Evolutionary conservation across 2,329 filamentous ascomycete genomes (phyloP).

Genomic region (Epichloe coenophiala): DNA sequence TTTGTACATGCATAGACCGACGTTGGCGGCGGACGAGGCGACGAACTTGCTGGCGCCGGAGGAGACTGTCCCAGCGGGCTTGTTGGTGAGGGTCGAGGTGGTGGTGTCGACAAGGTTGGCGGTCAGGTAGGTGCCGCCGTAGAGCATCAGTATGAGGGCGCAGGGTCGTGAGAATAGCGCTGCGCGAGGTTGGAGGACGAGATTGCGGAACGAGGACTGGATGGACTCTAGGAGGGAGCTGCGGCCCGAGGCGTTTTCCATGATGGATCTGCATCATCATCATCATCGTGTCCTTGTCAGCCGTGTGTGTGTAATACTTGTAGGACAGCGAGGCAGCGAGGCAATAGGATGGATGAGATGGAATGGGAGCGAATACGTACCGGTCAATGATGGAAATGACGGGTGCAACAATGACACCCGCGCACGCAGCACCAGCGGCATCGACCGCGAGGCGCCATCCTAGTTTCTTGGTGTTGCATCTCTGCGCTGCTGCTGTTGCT

Average conservation of each 20-base stretch:
- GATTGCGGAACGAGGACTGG: slow-evolving; percentile 38
- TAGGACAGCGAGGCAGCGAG: too few species aligned
- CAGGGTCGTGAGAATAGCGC: slow-evolving; percentile 54
- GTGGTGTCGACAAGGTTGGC: slow-evolving; percentile 79
- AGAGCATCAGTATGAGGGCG: slow-evolving; percentile 58
- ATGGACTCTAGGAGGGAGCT: slow-evolving; percentile 46
- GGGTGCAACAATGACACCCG: slow-evolving; percentile 66
- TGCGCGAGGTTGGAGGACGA: slow-evolving; percentile 46
- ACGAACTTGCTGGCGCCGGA: slow-evolving; percentile 69
- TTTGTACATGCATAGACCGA: slow-evolving; percentile 78
- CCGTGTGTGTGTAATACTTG: too few species aligned
- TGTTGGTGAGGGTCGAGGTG: slow-evolving; percentile 47
- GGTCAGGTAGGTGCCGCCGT: slow-evolving; percentile 79
- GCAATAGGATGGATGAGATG: neutral
- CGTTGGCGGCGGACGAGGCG: slow-evolving; percentile 68
- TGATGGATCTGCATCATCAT: slow-evolving; percentile 45
- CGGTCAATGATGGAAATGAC: slow-evolving; percentile 80
- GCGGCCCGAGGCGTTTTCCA: slow-evolving; percentile 67
- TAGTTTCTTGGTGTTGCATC: slow-evolving; percentile 67
- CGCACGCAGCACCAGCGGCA: slow-evolving; percentile 52
- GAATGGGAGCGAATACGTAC: slow-evolving; percentile 30
- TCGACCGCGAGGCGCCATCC: slow-evolving; percentile 55
- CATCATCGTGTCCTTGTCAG: neutral
- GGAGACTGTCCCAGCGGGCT: slow-evolving; percentile 49
- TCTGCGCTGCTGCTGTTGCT: neutral